phyloP scores from a whole-genome alignment of 2,329 filamentous ascomycete species.

The Fusarium brevicatenulatum region DNA sequence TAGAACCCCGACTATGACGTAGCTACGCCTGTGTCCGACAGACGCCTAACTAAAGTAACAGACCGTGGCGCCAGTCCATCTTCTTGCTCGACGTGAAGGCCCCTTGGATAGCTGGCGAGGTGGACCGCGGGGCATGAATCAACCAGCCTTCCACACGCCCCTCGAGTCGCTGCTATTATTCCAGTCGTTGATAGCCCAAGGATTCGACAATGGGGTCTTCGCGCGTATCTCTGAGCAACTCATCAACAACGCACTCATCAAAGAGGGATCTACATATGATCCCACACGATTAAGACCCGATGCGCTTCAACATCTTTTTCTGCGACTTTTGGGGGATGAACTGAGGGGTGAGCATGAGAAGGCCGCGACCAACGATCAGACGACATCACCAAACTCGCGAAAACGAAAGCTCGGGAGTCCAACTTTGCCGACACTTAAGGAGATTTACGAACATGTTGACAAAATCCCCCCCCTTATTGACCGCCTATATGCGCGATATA shows the following conservation, averaged over 20 bases:
- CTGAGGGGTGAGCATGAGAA: conserved; percentile 61
- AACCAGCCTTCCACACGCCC: conserved; percentile 75
- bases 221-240: conserved; percentile 78
- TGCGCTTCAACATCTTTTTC: conserved; percentile 81
- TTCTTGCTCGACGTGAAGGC: conserved; percentile 62
- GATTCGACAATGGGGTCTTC: conserved; percentile 73
- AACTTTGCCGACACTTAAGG: conserved; percentile 70
- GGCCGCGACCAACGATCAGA: conserved; percentile 55
- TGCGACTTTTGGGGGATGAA: conserved; percentile 80
- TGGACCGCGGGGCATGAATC: conserved; percentile 66
- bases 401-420: conserved; percentile 81
- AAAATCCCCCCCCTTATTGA: conserved; percentile 77
- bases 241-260: conserved; percentile 77
- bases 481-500: conserved; percentile 79
- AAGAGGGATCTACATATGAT: conserved; percentile 77
- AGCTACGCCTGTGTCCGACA: conserved; percentile 34
- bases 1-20: conserved; percentile 43
- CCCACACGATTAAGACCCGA: conserved; percentile 78
- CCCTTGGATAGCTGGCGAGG: conserved; percentile 67
- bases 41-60: conserved; percentile 45
- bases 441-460: conserved; percentile 72
- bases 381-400: conserved; percentile 66
- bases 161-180: conserved; percentile 89
- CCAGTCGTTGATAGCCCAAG: conserved; percentile 77
- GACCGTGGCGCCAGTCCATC: conserved; percentile 67